Evolutionary conservation across 208 protist genomes (phyloP).

Genomic region (Acanthamoeba polyphaga): DNA sequence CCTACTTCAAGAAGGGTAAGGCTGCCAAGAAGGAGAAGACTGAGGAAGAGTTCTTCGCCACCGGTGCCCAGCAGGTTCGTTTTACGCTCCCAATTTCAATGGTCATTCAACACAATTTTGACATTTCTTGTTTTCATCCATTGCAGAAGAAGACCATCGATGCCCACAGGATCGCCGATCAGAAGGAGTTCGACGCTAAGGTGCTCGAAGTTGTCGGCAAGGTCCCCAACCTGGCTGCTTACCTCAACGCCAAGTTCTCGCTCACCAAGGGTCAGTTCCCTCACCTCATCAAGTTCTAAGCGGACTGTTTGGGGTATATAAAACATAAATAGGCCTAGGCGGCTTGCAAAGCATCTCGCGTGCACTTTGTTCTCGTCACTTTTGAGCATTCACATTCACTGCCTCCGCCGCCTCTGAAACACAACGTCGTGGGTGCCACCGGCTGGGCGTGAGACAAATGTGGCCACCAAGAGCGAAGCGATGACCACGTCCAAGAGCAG

Average conservation of each 20-base stretch:
- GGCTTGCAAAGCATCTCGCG: not conserved
- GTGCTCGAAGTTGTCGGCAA: conserved; percentile 89
- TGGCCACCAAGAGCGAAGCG: too few relatives aligned
- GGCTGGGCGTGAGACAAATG: too few relatives aligned
- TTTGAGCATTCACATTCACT: too few relatives aligned
- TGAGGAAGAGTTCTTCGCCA: conserved; percentile 75
- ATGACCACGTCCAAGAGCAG: too few relatives aligned
- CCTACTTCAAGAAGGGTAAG: conserved; percentile 88
- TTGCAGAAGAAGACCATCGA: conserved; percentile 80
- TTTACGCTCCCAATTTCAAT: not conserved
- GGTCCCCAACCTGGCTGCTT: conserved; percentile 86
- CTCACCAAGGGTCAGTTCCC: conserved; percentile 91
- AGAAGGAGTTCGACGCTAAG: conserved; percentile 91
- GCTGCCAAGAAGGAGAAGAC: conserved; percentile 80
- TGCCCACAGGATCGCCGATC: conserved; percentile 83
- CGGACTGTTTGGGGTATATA: conserved; percentile 13
- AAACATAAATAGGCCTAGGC: conserved; percentile 47
- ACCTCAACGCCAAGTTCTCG: conserved; percentile 91
- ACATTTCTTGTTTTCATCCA: not conserved
- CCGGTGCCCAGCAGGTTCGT: conserved; percentile 45
- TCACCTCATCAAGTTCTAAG: conserved; percentile 94
- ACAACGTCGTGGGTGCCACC: too few relatives aligned
- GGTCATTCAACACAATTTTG: not conserved
- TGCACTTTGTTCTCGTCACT: not conserved
- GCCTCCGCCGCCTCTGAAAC: too few relatives aligned